Evolutionary conservation across 2,329 filamentous ascomycete species (phyloP), one percentile per base, ranked within the genome.

Genomic region (Trichoderma afroharzianum): DNA sequence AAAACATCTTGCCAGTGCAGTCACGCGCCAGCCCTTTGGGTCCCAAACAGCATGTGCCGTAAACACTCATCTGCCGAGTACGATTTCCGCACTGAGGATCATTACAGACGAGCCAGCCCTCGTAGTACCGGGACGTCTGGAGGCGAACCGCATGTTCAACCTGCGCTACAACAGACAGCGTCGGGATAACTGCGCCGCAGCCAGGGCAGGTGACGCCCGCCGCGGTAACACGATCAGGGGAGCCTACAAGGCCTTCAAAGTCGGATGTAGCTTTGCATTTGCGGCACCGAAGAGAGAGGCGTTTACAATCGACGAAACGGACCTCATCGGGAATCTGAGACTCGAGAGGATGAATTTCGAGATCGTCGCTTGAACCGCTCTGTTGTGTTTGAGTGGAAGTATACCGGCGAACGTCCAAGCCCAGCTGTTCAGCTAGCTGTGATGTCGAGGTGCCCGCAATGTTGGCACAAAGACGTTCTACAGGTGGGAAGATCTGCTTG

Each of bases 401-500:
- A 81, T 98, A 99, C 77, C 96, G 96, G 76, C 90, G 90, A 30
- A 93, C 90, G 80, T 99, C 96, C 30, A 99, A 90, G 3, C 96
- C 96, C 15, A 99, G 89, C 80, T 96, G 97, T 79, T 98, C 95
- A 2, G 96, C 96, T 11, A 99, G 88, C 74, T 95, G 91, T 2
- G 93, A 90, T 8, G 95, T 92, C 74, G 97, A 97, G 2, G 96
- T 99, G 72, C 96, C 96, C 15, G 90, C 89, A 77, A 99, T 98
- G 72, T 97, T 97, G 73, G 95, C 96, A 80, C 96, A 99, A 26
- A 99, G 90, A 87, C 96, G 93, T 83, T 99, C 96, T 30, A 99
- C 96, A 0, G 96, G 96, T 12, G 96, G 96, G 82, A 99, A 94
- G 72, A 99, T 98, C 82, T 99, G 96, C 85, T 99, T 99, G 84